Percentiles rank a stretch among this genome's conserved stretches.
Conservation (phyloP, 768 basidiomycete species). For the Podaxis sp. region DNA sequence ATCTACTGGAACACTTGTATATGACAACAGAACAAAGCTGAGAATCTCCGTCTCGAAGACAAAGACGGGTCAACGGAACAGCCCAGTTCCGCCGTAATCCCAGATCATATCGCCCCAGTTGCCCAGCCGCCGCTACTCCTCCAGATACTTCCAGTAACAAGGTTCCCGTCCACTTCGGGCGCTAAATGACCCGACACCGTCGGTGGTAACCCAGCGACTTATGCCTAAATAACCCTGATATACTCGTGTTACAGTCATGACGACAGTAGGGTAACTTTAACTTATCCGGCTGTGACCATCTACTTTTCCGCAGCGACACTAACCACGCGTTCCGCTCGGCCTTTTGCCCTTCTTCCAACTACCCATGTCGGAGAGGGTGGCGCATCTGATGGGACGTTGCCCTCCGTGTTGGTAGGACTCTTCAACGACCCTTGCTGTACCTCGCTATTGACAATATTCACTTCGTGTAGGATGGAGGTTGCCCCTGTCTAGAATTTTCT, state of each 20-base stretch:
- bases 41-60: neutral
- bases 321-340: conserved; percentile 1
- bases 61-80: neutral
- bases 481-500: neutral
- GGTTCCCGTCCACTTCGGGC: conserved; percentile 1
- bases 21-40: neutral
- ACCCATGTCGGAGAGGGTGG: neutral
- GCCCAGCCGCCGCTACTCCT: neutral
- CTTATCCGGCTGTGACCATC: neutral
- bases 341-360: neutral
- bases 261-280: neutral
- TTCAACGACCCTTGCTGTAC: neutral
- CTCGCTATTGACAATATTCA: neutral
- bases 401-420: conserved; percentile 1
- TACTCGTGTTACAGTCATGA: neutral
- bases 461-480: neutral
- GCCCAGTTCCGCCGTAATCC: neutral
- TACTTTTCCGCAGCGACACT: neutral
- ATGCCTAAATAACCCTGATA: neutral
- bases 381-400: neutral
- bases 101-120: neutral
- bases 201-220: neutral
- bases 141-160: neutral
- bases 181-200: conserved; percentile 4
- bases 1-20: neutral